Percentiles rank a stretch among this genome's conserved stretches.
Evolutionary conservation across 1,284 basidiomycete genomes (phyloP).

Genomic region (Cutaneotrichosporon daszewskae): DNA sequence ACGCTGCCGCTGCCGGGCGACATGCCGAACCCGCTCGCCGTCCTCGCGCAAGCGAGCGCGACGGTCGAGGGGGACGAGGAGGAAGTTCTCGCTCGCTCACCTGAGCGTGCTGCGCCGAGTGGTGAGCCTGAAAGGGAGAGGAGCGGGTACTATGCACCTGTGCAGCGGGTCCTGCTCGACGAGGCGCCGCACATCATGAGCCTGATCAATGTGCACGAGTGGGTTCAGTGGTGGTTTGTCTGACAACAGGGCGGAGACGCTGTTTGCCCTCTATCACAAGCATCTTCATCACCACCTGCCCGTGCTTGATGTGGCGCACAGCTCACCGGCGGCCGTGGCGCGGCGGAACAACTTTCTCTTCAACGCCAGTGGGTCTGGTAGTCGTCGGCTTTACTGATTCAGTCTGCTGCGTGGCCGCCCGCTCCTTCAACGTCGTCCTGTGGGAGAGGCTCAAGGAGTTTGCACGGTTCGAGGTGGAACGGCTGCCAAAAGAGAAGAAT

Average conservation of each 20-base stretch:
- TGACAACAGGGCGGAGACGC: conserved; percentile 23
- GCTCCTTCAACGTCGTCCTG: conserved; percentile 25
- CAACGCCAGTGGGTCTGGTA: conserved; percentile 35
- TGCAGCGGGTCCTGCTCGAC: conserved; percentile 18
- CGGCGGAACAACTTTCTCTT: conserved; percentile 34
- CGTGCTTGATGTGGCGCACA: conserved; percentile 23
- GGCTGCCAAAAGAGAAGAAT: conserved; percentile 33
- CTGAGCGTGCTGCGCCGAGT: too few species aligned
- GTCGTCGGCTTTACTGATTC: too few species aligned
- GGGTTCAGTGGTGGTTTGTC: conserved; percentile 2
- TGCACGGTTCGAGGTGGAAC: conserved; percentile 30
- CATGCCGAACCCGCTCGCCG: conserved; percentile 24
- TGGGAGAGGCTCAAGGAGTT: conserved; percentile 34
- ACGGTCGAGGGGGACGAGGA: conserved; percentile 2
- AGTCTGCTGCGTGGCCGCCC: conserved; percentile 33
- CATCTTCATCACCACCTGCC: conserved; percentile 33
- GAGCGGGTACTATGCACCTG: conserved; percentile 25
- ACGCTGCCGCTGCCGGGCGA: conserved; percentile 31
- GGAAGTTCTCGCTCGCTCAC: too few species aligned
- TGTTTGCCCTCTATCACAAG: conserved; percentile 29
- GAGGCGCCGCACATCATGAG: conserved; percentile 35
- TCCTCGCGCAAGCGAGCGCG: conserved; percentile 25
- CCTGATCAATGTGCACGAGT: conserved; percentile 27
- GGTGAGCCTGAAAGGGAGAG: too few species aligned
- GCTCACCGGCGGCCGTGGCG: conserved; percentile 22